Conservation (phyloP, 352 stramenopile species). For the Bremia lactucae region DNA sequence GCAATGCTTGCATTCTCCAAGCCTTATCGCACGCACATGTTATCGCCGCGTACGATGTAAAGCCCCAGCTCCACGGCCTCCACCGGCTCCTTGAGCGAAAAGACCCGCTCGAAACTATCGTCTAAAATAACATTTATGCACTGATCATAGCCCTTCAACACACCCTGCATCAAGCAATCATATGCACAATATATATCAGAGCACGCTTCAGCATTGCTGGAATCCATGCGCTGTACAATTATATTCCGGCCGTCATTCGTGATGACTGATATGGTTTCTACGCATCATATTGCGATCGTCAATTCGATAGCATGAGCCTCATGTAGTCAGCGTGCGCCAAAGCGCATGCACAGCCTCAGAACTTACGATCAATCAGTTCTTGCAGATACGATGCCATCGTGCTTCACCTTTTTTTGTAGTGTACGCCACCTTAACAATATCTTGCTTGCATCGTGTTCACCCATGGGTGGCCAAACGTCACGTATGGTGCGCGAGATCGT, state of each 20-base stretch:
- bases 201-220: too few species aligned
- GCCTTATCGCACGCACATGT: slow-evolving; percentile 58
- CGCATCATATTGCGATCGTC: not conserved
- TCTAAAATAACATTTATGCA: slow-evolving; percentile 89
- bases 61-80: slow-evolving; percentile 86
- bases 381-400: slow-evolving; percentile 77
- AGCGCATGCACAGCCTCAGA: too few species aligned
- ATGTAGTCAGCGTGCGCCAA: too few species aligned
- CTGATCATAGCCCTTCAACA: slow-evolving; percentile 89
- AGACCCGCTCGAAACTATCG: slow-evolving; percentile 90
- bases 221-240: slow-evolving; percentile 60
- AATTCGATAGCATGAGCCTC: not conserved
- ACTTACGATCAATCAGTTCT: slow-evolving; percentile 79
- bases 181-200: slow-evolving; percentile 1
- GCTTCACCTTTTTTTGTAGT: slow-evolving; percentile 6
- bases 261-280: slow-evolving; percentile 87
- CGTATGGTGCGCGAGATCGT: slow-evolving; percentile 71
- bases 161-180: slow-evolving; percentile 31
- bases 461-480: slow-evolving; percentile 73
- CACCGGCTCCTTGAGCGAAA: slow-evolving; percentile 83
- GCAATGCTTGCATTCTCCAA: not conserved
- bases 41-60: slow-evolving; percentile 91
- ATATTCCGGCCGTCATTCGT: slow-evolving; percentile 92
- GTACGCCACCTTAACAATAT: slow-evolving; percentile 14
- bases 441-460: too few species aligned